Conservation (phyloP, 108 stramenopile genomes). For the Cyclotella distinguenda region DNA sequence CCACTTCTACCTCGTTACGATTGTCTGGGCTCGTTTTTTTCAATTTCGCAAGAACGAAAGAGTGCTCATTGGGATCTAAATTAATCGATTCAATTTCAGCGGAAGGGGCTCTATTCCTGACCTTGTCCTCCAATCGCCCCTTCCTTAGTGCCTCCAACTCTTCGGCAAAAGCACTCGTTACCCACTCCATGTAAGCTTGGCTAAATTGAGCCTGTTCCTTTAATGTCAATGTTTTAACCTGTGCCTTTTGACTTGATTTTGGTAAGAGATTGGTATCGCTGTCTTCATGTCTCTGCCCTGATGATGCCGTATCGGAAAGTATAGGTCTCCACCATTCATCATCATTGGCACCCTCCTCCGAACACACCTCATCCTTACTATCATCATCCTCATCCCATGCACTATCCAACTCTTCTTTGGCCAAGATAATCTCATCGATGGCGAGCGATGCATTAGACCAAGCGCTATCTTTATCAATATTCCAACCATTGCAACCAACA, state of each 20-base stretch:
- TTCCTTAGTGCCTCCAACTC: conserved; percentile 41
- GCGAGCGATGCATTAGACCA: conserved; percentile 19
- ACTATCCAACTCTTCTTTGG: conserved; percentile 3
- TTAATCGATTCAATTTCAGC: too few relatives aligned
- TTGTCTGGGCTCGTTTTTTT: too few relatives aligned
- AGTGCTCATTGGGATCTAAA: too few relatives aligned
- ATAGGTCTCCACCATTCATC: conserved; percentile 3
- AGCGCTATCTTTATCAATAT: conserved; percentile 23
- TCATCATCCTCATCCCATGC: conserved; percentile 16
- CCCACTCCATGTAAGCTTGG: conserved; percentile 35
- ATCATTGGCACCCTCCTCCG: not conserved
- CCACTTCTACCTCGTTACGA: too few relatives aligned
- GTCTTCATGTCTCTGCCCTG: too few relatives aligned
- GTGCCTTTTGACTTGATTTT: not conserved
- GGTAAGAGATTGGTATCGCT: too few relatives aligned
- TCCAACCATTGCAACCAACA: conserved; percentile 1
- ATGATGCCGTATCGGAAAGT: not conserved
- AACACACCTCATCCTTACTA: not conserved
- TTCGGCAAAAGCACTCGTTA: conserved; percentile 36
- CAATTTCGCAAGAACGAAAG: too few relatives aligned
- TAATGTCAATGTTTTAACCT: conserved; percentile 1
- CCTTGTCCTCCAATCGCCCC: conserved; percentile 22
- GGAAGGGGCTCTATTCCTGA: too few relatives aligned
- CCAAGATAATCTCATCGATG: conserved; percentile 28
- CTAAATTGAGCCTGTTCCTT: conserved; percentile 30